Base-by-base conservation (phyloP, 106 monocot species). In the Ottelia alismoides region DNA sequence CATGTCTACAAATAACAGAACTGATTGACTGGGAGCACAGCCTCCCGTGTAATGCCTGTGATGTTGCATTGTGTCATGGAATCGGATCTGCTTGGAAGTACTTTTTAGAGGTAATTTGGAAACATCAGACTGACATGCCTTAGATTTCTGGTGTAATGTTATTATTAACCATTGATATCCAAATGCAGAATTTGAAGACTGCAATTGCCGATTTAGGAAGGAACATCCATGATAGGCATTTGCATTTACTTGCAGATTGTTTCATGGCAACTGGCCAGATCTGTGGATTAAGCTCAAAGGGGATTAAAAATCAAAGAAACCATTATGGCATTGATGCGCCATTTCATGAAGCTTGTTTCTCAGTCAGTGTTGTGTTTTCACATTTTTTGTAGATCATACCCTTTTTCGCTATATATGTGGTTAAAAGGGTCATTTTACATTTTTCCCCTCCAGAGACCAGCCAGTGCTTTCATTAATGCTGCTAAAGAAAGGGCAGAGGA, bases 21-120 rank as follows among this genome's bases (percentile, higher is more conserved):
- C 66, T 89, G 58, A 98, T 98, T 60, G 85, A 98, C 65, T 98
- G 96, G 96, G 60, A 72, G 3, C 54, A 66, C 17, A 89, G 96
- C 27, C 82, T 70, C 60, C 96, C 96, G 2, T 63, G 77, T 25
- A 68, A 48, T 40, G 49, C 75, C 21, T 56, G 53, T 49, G 70
- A 79, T 58, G 52, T 70, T 43, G 71, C 48, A 52, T 52, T 20
- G 2, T 47, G 51, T 17, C 64, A 66, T 77, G 96, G 96, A 19
- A 77, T 98, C 51, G 67, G 63, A 69, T 64, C 72, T 63, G 72
- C 85, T 58, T 82, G 85, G 82, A 54, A 43, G 26, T 82, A 72
- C 44, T 90, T 98, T 72, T 14, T 82, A 11, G 56, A 44, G 49
- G 96, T 89, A 43, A n/a, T n/a, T n/a, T n/a, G n/a, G n/a, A n/a